These are phyloP conservation scores for Yarrowia alimentaria DNA, from an alignment of 805 yeast species.

Conservation along the genomic window DNA sequence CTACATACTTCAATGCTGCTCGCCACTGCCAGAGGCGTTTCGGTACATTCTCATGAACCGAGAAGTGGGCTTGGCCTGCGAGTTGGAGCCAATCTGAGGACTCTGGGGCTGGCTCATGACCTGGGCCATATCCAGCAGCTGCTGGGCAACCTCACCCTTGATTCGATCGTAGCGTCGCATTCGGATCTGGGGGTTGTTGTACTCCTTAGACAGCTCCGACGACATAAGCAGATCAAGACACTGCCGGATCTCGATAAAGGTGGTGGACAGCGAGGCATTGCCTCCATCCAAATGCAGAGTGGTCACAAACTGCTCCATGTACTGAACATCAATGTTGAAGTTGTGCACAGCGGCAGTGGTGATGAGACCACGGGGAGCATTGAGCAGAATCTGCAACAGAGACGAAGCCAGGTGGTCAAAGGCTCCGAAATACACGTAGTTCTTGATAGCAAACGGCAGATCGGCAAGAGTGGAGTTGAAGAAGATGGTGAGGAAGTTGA, in stretches of 20 bases:
- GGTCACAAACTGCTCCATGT: slow-evolving; percentile 56
- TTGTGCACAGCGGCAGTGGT: slow-evolving; percentile 64
- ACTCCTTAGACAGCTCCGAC: slow-evolving; percentile 62
- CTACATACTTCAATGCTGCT: too few relatives aligned
- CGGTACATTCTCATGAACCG: slow-evolving; percentile 18
- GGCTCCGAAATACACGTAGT: slow-evolving; percentile 78
- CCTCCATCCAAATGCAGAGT: slow-evolving; percentile 37
- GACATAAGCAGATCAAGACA: slow-evolving; percentile 64
- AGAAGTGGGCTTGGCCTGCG: slow-evolving; percentile 16
- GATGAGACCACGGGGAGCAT: slow-evolving; percentile 51
- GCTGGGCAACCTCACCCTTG: slow-evolving; percentile 66
- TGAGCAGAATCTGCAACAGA: slow-evolving; percentile 58
- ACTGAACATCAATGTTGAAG: slow-evolving; percentile 76
- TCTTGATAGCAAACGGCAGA: slow-evolving; percentile 72
- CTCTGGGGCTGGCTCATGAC: slow-evolving; percentile 24
- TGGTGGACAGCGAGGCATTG: slow-evolving; percentile 53
- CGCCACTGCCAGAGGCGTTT: slow-evolving; percentile 2
- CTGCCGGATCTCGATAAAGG: slow-evolving; percentile 78
- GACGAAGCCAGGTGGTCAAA: slow-evolving; percentile 79
- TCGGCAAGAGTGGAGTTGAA: slow-evolving; percentile 81
- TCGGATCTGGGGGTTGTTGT: slow-evolving; percentile 53
- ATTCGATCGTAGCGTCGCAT: slow-evolving; percentile 71
- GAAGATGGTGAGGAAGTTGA: slow-evolving; percentile 78
- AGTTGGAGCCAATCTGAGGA: slow-evolving; percentile 12
- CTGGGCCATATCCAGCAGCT: slow-evolving; percentile 43